These are phyloP conservation scores for Raddia guianensis DNA, from an alignment of 176 grass and related monocot species.

Conservation along the genomic window DNA sequence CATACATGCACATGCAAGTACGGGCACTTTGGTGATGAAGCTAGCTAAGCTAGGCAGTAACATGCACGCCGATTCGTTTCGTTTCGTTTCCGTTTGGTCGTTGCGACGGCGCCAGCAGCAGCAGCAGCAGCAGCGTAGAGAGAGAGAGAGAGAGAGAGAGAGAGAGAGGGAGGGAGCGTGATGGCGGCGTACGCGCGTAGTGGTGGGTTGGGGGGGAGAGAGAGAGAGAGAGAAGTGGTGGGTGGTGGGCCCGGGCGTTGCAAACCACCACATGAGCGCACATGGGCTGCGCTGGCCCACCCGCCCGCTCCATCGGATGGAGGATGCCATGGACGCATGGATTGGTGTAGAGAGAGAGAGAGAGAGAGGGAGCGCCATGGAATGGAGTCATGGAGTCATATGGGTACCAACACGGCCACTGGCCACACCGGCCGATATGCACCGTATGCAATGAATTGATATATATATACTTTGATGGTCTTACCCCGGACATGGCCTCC, in stretches of 20 bases:
- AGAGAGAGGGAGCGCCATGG: no score
- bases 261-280: constrained; percentile 82
- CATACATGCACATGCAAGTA: no score
- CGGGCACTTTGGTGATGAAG: no score
- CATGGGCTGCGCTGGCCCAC: constrained; percentile 54
- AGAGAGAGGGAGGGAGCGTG: background rate
- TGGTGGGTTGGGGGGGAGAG: constrained; percentile 10
- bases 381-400: background rate
- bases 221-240: constrained; percentile 45
- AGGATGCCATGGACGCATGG: background rate
- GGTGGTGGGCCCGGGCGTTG: constrained; percentile 51
- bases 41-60: constrained; percentile 17
- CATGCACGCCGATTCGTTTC: constrained; percentile 28
- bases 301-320: no score
- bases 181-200: constrained; percentile 23
- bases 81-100: constrained; percentile 27
- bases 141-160: background rate
- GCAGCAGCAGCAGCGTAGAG: background rate
- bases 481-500: no score
- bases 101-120: background rate
- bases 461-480: no score
- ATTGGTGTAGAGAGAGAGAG: background rate
- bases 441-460: background rate
- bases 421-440: background rate
- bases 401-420: background rate